Evolutionary conservation across 805 yeast genomes (phyloP).

Genomic region (Metschnikowia aberdeeniae): DNA sequence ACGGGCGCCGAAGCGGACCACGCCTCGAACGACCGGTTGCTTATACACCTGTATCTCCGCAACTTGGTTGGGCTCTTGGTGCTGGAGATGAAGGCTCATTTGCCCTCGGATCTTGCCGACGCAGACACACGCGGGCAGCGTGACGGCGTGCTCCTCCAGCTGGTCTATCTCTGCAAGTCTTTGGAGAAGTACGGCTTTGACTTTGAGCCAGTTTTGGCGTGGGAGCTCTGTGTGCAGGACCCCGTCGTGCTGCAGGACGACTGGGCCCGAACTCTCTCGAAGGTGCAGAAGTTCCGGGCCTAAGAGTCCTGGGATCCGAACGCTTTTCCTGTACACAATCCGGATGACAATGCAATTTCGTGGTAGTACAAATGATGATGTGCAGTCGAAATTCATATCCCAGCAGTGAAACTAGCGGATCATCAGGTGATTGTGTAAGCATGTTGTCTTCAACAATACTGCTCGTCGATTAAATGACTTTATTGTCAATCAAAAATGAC

Average conservation of each 20-base stretch:
- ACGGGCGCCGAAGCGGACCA: slow-evolving; percentile 17
- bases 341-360: no score
- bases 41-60: slow-evolving; percentile 28
- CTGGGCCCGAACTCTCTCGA: slow-evolving; percentile 33
- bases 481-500: no score
- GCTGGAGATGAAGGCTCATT: slow-evolving; percentile 20
- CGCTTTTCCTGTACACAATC: no score
- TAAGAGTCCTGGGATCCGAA: neutral
- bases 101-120: slow-evolving; percentile 9
- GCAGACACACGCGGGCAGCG: slow-evolving; percentile 37
- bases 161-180: slow-evolving; percentile 86
- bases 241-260: slow-evolving; percentile 27
- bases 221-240: slow-evolving; percentile 31
- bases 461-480: no score
- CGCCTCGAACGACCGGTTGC: slow-evolving; percentile 17
- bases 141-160: slow-evolving; percentile 73
- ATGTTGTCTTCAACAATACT: no score
- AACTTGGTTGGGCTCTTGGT: slow-evolving; percentile 26
- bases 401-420: no score
- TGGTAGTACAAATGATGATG: neutral
- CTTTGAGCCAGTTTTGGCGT: slow-evolving; percentile 53
- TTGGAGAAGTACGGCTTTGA: slow-evolving; percentile 67
- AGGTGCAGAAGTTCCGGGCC: slow-evolving; percentile 30
- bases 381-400: neutral
- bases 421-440: no score